A percentile compares a stretch with the other conserved stretches of the same genome.
phyloP scores from a whole-genome alignment of 805 yeast species.

The Metschnikowia colocasiae region DNA sequence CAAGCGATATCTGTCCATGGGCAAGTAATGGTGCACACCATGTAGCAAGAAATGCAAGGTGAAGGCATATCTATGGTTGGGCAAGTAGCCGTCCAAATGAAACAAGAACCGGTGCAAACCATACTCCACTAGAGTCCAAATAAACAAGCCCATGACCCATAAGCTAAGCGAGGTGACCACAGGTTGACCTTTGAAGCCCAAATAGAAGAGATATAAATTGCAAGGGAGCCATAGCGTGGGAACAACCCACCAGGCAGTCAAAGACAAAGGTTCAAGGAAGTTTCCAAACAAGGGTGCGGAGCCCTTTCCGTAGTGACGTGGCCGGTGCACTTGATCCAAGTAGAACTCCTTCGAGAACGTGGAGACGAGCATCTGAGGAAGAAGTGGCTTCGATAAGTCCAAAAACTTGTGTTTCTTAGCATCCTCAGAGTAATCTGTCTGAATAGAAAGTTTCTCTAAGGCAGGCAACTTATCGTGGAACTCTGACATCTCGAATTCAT shows the following conservation, averaged over 20 bases:
- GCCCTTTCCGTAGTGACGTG: constrained; percentile 96
- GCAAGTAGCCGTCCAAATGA: constrained; percentile 86
- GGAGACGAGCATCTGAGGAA: constrained; percentile 74
- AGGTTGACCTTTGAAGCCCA: constrained; percentile 53
- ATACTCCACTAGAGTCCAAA: constrained; percentile 94
- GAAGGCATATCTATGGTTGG: constrained; percentile 70
- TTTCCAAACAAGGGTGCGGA: constrained; percentile 96
- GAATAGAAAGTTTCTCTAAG: constrained; percentile 66
- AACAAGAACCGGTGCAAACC: constrained; percentile 83
- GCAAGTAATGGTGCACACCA: constrained; percentile 95
- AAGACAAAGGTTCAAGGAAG: constrained; percentile 84
- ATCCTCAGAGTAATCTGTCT: constrained; percentile 76
- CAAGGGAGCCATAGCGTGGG: constrained; percentile 87
- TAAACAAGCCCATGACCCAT: constrained; percentile 77
- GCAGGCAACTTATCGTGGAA: constrained; percentile 65
- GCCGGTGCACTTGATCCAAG: constrained; percentile 94
- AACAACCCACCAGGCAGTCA: constrained; percentile 93
- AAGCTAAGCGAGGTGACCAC: constrained; percentile 47
- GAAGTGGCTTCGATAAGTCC: constrained; percentile 77
- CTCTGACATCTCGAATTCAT: constrained; percentile 31
- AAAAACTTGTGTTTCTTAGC: constrained; percentile 75
- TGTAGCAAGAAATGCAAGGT: constrained; percentile 87
- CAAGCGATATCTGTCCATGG: constrained; percentile 90
- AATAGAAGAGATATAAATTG: constrained; percentile 57
- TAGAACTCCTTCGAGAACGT: constrained; percentile 84